phyloP scores from a whole-genome alignment of 371 early-diverging fungal species.

The Saksenaea oblongispora region DNA sequence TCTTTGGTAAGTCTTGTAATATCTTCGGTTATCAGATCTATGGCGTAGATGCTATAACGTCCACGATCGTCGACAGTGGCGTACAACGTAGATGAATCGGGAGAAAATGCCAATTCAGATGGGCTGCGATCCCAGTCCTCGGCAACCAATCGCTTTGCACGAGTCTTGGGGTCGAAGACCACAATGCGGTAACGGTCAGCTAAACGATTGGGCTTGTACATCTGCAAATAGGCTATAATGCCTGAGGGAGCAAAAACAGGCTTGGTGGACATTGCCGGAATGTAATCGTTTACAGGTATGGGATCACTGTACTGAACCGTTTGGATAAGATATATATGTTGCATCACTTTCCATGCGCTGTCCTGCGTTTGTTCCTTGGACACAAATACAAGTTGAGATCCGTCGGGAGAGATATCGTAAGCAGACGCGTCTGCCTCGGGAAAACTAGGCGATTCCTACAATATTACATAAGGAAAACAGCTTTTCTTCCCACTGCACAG shows the following conservation, averaged over 20 bases:
- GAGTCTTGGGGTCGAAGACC: slow-evolving; percentile 53
- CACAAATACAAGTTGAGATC: slow-evolving; percentile 65
- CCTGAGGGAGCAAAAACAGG: slow-evolving; percentile 72
- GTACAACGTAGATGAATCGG: slow-evolving; percentile 49
- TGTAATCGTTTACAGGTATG: slow-evolving; percentile 55
- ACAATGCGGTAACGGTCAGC: slow-evolving; percentile 76
- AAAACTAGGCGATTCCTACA: slow-evolving; percentile 51
- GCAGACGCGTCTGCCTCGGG: slow-evolving; percentile 64
- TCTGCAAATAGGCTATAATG: slow-evolving; percentile 74
- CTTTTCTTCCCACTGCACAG: neutral
- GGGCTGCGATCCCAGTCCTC: slow-evolving; percentile 71
- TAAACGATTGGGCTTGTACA: slow-evolving; percentile 72
- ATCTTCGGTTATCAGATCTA: slow-evolving; percentile 48
- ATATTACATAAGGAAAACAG: neutral
- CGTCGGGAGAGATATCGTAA: slow-evolving; percentile 67
- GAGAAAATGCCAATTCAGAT: slow-evolving; percentile 54
- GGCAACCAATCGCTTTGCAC: slow-evolving; percentile 37
- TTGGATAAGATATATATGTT: slow-evolving; percentile 67
- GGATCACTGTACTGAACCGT: slow-evolving; percentile 44
- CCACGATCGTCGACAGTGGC: slow-evolving; percentile 67
- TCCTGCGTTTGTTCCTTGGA: slow-evolving; percentile 64
- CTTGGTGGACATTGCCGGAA: slow-evolving; percentile 62
- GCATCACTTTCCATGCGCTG: slow-evolving; percentile 81
- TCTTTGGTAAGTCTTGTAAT: slow-evolving; percentile 53
- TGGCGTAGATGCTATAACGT: slow-evolving; percentile 53